Conservation (phyloP, 352 stramenopile species). For the Blastocystis sp. region DNA sequence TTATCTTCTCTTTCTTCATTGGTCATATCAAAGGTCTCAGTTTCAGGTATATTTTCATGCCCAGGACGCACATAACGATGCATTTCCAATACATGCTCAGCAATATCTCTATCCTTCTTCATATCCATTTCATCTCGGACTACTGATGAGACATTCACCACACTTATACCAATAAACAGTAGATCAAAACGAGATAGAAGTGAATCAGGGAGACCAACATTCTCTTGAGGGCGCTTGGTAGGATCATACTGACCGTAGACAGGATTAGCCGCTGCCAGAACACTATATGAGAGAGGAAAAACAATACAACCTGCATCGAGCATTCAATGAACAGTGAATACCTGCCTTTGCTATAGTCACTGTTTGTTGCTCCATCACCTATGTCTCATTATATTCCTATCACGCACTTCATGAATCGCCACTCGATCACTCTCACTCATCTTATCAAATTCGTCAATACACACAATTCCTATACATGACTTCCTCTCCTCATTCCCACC, state of each 20-base stretch:
- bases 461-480: conserved; percentile 80
- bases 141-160: neutral
- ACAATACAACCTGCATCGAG: conserved; percentile 77
- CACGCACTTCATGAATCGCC: conserved; percentile 90
- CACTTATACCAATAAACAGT: conserved; percentile 86
- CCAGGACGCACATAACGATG: conserved; percentile 86
- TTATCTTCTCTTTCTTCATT: conserved; percentile 74
- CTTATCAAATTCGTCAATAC: conserved; percentile 99
- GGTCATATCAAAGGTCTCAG: conserved; percentile 76
- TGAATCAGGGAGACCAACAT: conserved; percentile 98
- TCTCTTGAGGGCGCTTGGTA: conserved; percentile 92
- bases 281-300: conserved; percentile 73
- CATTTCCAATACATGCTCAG: conserved; percentile 92
- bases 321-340: conserved; percentile 97
- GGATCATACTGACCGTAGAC: conserved; percentile 99
- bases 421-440: conserved; percentile 96
- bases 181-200: conserved; percentile 98
- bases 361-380: conserved; percentile 98
- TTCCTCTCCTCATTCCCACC: conserved; percentile 71
- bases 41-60: conserved; percentile 82
- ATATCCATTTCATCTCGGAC: conserved; percentile 64
- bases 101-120: conserved; percentile 86
- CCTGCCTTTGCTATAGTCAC: conserved; percentile 99
- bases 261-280: conserved; percentile 96
- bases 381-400: conserved; percentile 69